Base-by-base conservation (phyloP, 2,329 filamentous ascomycete species). In the Emmonsiellopsis sp. region DNA sequence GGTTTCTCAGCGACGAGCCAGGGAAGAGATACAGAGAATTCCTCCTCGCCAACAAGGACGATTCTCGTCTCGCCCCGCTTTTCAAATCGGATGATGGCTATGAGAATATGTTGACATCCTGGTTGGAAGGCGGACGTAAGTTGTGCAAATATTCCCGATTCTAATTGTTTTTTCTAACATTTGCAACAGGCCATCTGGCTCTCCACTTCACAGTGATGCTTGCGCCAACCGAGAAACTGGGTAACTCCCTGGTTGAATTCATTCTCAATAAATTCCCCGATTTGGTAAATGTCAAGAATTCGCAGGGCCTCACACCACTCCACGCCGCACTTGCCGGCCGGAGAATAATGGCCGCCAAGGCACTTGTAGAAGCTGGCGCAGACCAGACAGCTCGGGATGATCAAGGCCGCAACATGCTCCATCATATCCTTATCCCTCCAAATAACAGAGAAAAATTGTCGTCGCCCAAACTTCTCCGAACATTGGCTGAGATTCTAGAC, bases 1-100 rank as follows among this genome's bases (percentile, higher is more conserved):
- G 87, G 81, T 88, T 92, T 65, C 68, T 89, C 53, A 83, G 85
- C 54, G 85, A 88, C 56, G 79, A 81, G 0, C 87, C 89, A 0
- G 70, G 81, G 59, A 76, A 82, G 31, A 75, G 80, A 52, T 93
- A 93, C 62, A 68, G 77, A 30, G 81, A 88, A 45, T 93, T 90
- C 63, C 77, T 83, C 0, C 79, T 82, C 58, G 67, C 73, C 1
- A 79, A 86, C 52, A 75, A 75, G 55, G 74, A 82, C 26, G 84
- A 92, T 57, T 69, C 77, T 50, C 76, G 81, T 40, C 68, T 92
- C 47, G 79, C 81, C 61, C 79, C 80, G 54, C 72, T 93, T 4
- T 77, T 75, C 3, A 72, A 82, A 47, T 74, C 79, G 0, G 73
- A 78, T 11, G 79, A 81, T 2, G 86, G 85, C 0, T 80, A 89